These are phyloP conservation scores for Thraustochytrium sp. DNA, from an alignment of 352 stramenopile species.

Conservation along the genomic window DNA sequence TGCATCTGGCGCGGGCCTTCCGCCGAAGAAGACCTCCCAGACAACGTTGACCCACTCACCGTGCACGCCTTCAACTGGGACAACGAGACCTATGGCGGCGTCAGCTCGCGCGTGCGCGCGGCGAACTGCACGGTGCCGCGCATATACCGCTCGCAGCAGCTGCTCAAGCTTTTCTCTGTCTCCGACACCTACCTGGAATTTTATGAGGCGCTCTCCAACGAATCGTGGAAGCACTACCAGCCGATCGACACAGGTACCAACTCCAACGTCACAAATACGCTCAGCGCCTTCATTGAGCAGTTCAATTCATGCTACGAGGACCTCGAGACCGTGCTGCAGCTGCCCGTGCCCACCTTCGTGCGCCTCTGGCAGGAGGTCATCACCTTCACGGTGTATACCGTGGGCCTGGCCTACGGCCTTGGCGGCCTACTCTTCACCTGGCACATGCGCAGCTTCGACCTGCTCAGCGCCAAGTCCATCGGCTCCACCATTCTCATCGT, in stretches of 20 bases:
- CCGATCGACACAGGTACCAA: background rate
- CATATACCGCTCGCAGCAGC: constrained; percentile 37
- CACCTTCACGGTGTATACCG: background rate
- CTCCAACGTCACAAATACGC: background rate
- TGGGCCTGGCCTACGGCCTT: background rate
- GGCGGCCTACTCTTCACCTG: background rate
- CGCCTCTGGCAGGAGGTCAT: constrained; percentile 39
- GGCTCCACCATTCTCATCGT: constrained; percentile 13
- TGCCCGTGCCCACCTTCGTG: constrained; percentile 19
- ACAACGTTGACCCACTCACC: background rate
- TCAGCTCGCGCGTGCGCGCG: background rate
- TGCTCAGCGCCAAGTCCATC: constrained; percentile 20
- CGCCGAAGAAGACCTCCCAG: background rate
- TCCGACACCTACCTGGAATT: background rate
- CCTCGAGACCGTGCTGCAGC: constrained; percentile 5
- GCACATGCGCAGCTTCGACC: constrained; percentile 1
- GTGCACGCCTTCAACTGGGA: constrained; percentile 29
- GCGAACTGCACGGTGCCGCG: constrained; percentile 31
- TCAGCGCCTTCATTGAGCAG: constrained; percentile 42
- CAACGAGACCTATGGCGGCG: background rate
- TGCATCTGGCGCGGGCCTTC: constrained; percentile 17
- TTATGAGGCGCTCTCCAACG: background rate
- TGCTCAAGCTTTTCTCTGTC: constrained; percentile 38
- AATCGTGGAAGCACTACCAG: background rate
- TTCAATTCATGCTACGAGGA: constrained; percentile 42